Evolutionary conservation across 192 early-diverging fungal genomes (phyloP), one percentile per base, ranked within the genome.

Genomic region (Kappamyces sp.): DNA sequence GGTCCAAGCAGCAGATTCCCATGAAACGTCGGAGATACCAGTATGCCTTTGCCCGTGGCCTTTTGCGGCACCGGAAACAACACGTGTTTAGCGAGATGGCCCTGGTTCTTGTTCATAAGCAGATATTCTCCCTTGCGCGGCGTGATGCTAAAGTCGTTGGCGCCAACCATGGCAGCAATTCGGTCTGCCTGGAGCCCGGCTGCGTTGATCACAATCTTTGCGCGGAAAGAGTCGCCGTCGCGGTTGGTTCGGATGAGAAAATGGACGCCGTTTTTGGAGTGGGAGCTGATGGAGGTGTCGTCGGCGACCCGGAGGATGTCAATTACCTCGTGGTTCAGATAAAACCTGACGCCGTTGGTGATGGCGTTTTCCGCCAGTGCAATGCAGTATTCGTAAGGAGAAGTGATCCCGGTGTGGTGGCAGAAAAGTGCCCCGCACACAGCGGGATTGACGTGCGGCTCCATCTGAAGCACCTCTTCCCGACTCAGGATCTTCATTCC

Each of bases 41-140:
- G 65, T 42, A 77, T 77, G 23, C 75, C 75, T 62, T 77, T 77
- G 38, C 75, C 75, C 32, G 50, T 60, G 9, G 47, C 52, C 32
- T 62, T 58, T 7, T 33, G 52, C 6, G 75, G 75, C 10, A 77
- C 55, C 2, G 75, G 75, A 64, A 77, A 77, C 38, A 77, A 40
- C 13, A 77, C 75, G 39, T 39, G 61, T 12, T 39, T 70, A 1
- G 66, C 73, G 34, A 63, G 42, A 3, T 62, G 40, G 13, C 62
- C 73, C 58, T 77, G 69, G 23, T 23, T 50, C 54, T 66, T 70
- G 49, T 76, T 62, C 9, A 77, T 60, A 7, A 77, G 13, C 15
- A 77, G 60, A 52, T 76, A 77, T 47, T 77, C 73, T 1, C 73
- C 70, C 59, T 77, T 77, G n/a, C 75, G 58, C 3, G 75, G 75